Base-by-base conservation (phyloP, 305 asterid species). In the Solanum hybrid region DNA sequence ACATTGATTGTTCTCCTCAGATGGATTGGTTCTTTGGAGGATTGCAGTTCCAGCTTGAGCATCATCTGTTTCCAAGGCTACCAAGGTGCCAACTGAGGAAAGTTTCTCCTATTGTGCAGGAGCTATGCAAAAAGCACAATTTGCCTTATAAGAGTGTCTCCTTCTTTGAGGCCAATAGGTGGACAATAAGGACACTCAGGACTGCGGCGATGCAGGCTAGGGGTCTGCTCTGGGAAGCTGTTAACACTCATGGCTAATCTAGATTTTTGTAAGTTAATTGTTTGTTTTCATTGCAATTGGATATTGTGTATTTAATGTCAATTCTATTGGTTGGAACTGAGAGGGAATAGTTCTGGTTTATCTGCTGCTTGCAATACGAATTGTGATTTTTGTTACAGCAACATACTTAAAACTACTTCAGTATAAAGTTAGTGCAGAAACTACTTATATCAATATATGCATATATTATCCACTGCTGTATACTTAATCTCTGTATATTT, bases 61-160 rank as follows among this genome's bases (percentile, higher is more conserved):
- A 95, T 38, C 98, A 95, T 86, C 86, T 95, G 81, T 95, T 95
- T 69, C 98, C 97, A 5, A 93, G 97, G 93, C 42, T 95, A 94
- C 98, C 98, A 4, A 92, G 97, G 90, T 93, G 95, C 90, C 95
- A 94, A 9, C 73, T 95, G 88, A 93, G 98, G 93, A 94, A 87
- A 6, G 80, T 95, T 34, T 92, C 98, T 17, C 98, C 98, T 0
- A 14, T 94, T 22, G 96, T 95, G 19, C 93, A 91, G 81, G 95
- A 93, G 22, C 90, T 95, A 2, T 95, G 98, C 85, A 94, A 93
- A 93, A 95, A 95, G 88, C 97, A 95, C 80, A 90, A 91, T 35
- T 88, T 95, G 88, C 91, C 96, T 10, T 95, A 95, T 40, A 89
- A 84, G 31, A 91, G 95, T 34, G 24, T 92, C 69, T 87, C 92